Base-by-base conservation (phyloP, 73 alveolate genomes). In the Paramecium tetraurelia region DNA sequence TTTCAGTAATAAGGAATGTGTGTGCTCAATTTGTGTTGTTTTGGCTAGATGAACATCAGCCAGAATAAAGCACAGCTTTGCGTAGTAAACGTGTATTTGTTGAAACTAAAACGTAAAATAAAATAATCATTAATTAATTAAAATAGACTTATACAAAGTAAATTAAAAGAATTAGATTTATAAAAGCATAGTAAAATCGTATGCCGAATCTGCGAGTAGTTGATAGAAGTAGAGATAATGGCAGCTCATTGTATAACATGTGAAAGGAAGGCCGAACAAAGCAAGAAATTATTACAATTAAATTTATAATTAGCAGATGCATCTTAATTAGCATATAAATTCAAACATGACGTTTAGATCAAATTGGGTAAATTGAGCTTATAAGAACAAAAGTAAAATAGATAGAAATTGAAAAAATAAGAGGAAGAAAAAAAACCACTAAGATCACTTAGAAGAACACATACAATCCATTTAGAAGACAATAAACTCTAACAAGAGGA, bases 231-330 rank as follows among this genome's bases (percentile, higher is more conserved):
- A 44, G 90, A 80, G 22, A 80, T 44, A 1, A 80, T 80, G 90
- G 46, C 70, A 80, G 46, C 46, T 20, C 90, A 80, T 80, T 80
- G 90, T 80, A 72, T 63, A 31, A 63, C 86, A 29, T 72, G 86
- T 72, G 86, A 72, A 27, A 72, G 40, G 35, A 36, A 72, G 27
- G 86, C 86, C 9, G 86, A 72, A 16, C 20, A 72, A 72, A 72
- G 86, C 59, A 72, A 72, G 14, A 36, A 72, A 72, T 38, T 72
- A 72, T 72, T 72, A 72, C 11, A 72, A 72, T 20, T 72, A 40
- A 72, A 72, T 72, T 21, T 72, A 29, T 22, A 72, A 72, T 72
- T 72, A 40, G 63, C 63, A 14, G 59, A 40, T 40, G 59, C 86
- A 4, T 72, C 86, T 29, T 33, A 72, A 36, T 33, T 36, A 38